phyloP scores from a whole-genome alignment of 2,329 filamentous ascomycete species.

The Epichloe scottii region DNA sequence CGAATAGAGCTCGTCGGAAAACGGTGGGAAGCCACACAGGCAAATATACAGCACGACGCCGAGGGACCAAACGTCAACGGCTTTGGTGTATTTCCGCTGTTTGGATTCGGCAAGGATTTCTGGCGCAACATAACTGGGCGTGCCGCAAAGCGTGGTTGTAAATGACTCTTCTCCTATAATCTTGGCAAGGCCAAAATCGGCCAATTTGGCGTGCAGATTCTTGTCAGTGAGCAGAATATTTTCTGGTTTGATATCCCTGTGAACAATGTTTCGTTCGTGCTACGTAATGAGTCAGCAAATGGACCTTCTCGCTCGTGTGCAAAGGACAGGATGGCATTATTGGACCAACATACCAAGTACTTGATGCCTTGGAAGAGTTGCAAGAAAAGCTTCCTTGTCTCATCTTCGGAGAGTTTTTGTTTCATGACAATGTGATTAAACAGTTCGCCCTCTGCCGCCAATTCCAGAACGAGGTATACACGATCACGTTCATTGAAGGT shows the following conservation, averaged over 20 bases:
- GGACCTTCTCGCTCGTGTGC: background rate
- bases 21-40: constrained; percentile 90
- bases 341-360: constrained; percentile 58
- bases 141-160: constrained; percentile 89
- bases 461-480: constrained; percentile 82
- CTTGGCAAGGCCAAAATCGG: constrained; percentile 93
- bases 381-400: constrained; percentile 75
- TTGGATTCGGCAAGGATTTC: constrained; percentile 79
- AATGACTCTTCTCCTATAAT: constrained; percentile 98
- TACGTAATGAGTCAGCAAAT: constrained; percentile 23
- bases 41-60: constrained; percentile 98
- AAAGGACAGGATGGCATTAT: background rate
- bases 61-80: constrained; percentile 91
- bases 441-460: constrained; percentile 84
- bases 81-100: constrained; percentile 81
- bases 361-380: constrained; percentile 92
- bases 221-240: constrained; percentile 87
- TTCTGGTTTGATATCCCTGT: constrained; percentile 95
- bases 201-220: constrained; percentile 76
- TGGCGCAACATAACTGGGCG: constrained; percentile 93
- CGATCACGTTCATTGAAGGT: constrained; percentile 87
- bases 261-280: constrained; percentile 96
- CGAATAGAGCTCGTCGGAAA: constrained; percentile 83
- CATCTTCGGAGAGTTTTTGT: constrained; percentile 71
- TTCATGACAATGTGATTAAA: constrained; percentile 94